phyloP scores from a whole-genome alignment of 306 rosid genomes.

The Vachellia collinsii region DNA sequence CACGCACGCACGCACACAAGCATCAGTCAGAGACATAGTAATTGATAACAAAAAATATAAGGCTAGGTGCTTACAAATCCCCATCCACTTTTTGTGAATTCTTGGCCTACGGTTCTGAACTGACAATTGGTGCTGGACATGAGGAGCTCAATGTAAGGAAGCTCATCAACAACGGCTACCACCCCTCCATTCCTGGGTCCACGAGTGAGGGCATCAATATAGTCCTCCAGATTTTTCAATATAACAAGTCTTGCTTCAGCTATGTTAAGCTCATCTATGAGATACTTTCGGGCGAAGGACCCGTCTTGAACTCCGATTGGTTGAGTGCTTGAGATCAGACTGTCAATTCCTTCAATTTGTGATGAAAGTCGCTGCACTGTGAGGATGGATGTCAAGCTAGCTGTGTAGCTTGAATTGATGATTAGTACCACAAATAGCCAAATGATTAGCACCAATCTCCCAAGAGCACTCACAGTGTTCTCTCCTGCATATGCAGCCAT shows the following conservation, averaged over 20 bases:
- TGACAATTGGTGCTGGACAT: slow-evolving; percentile 63
- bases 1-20: too few relatives aligned
- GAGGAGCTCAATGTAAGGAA: slow-evolving; percentile 83
- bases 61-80: slow-evolving; percentile 84
- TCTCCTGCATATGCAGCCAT: slow-evolving; percentile 62
- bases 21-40: background rate
- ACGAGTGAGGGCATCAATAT: slow-evolving; percentile 55
- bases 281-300: slow-evolving; percentile 71
- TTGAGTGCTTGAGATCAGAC: slow-evolving; percentile 70
- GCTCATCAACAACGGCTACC: slow-evolving; percentile 90
- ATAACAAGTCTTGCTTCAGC: slow-evolving; percentile 69
- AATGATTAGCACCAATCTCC: slow-evolving; percentile 83
- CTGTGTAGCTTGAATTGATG: slow-evolving; percentile 96
- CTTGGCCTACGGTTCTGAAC: slow-evolving; percentile 89
- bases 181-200: slow-evolving; percentile 87
- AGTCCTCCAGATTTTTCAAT: slow-evolving; percentile 60
- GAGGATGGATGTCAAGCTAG: slow-evolving; percentile 97
- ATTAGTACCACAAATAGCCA: slow-evolving; percentile 96
- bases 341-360: slow-evolving; percentile 83
- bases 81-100: slow-evolving; percentile 94
- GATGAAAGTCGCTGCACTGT: slow-evolving; percentile 88
- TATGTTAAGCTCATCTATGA: slow-evolving; percentile 76
- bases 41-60: background rate
- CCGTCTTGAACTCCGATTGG: slow-evolving; percentile 91
- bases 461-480: slow-evolving; percentile 86